phyloP scores from a whole-genome alignment of 306 rosid genomes.

The Ormosia emarginata region DNA sequence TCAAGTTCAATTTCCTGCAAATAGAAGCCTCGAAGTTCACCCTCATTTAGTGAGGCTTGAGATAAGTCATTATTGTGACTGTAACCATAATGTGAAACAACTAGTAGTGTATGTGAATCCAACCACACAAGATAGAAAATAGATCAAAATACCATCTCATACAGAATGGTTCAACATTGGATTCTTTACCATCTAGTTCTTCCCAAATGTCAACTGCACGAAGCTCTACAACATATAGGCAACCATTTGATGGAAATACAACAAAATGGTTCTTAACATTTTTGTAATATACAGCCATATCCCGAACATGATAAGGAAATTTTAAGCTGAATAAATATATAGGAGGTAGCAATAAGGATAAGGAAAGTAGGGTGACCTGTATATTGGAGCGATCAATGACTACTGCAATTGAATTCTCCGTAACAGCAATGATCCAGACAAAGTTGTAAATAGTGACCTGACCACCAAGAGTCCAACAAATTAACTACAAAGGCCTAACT shows the following conservation, averaged over 20 bases:
- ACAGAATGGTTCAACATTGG: conserved; percentile 53
- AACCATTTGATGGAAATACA: conserved; percentile 67
- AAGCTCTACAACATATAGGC: conserved; percentile 68
- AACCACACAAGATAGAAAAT: conserved; percentile 72
- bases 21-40: conserved; percentile 49
- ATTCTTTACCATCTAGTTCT: conserved; percentile 79
- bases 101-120: conserved; percentile 65
- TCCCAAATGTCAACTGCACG: conserved; percentile 83
- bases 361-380: conserved; percentile 66
- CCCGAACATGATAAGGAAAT: conserved; percentile 63
- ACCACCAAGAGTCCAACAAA: conserved; percentile 88
- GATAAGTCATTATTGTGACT: conserved; percentile 44
- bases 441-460: conserved; percentile 63
- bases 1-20: conserved; percentile 72
- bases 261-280: conserved; percentile 65
- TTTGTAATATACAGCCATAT: conserved; percentile 57
- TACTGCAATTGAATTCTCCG: conserved; percentile 66
- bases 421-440: conserved; percentile 71
- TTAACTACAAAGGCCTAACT: conserved; percentile 61
- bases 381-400: conserved; percentile 67
- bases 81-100: conserved; percentile 69
- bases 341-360: conserved; percentile 81
- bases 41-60: conserved; percentile 31
- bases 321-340: conserved; percentile 71
- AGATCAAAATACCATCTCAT: conserved; percentile 52